These are phyloP conservation scores for Elsinoe perseae DNA, from an alignment of 2,329 filamentous ascomycete genomes.

Conservation along the genomic window DNA sequence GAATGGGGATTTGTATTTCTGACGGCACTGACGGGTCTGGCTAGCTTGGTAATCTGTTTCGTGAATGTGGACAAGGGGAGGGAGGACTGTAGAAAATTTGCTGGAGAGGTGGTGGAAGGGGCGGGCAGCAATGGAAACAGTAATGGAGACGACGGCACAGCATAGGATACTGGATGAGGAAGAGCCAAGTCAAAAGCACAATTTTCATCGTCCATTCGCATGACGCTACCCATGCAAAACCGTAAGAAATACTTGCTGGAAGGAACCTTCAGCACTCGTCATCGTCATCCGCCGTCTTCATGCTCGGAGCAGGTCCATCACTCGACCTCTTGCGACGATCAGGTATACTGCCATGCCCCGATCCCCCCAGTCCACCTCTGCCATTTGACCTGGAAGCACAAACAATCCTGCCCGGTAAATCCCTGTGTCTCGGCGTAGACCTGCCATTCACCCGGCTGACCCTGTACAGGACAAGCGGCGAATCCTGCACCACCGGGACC, in stretches of 20 bases:
- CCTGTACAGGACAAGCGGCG: slow-evolving; percentile 20
- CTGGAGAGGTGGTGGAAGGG: not conserved
- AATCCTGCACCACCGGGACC: slow-evolving; percentile 19
- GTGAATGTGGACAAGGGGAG: slow-evolving; percentile 17
- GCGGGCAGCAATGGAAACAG: not conserved
- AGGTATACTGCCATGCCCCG: slow-evolving; percentile 22
- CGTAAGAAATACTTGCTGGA: not conserved
- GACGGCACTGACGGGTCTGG: not conserved
- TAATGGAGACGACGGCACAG: not conserved
- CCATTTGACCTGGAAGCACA: slow-evolving; percentile 16
- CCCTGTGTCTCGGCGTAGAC: slow-evolving; percentile 18
- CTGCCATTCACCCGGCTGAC: slow-evolving; percentile 16
- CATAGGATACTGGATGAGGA: not conserved
- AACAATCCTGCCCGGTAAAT: slow-evolving; percentile 13
- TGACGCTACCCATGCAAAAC: not conserved
- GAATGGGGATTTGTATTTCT: slow-evolving; percentile 16
- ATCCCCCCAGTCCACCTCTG: slow-evolving; percentile 6
- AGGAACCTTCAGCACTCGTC: not conserved
- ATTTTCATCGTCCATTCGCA: not conserved
- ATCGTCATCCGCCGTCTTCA: not conserved
- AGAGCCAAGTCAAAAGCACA: not conserved
- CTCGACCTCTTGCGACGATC: not conserved
- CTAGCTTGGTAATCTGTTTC: slow-evolving; percentile 6
- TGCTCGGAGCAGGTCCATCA: not conserved
- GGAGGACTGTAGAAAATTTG: slow-evolving; percentile 12